Conservation (phyloP, 192 early-diverging fungal genomes). For the Rhizophagus sp. region DNA sequence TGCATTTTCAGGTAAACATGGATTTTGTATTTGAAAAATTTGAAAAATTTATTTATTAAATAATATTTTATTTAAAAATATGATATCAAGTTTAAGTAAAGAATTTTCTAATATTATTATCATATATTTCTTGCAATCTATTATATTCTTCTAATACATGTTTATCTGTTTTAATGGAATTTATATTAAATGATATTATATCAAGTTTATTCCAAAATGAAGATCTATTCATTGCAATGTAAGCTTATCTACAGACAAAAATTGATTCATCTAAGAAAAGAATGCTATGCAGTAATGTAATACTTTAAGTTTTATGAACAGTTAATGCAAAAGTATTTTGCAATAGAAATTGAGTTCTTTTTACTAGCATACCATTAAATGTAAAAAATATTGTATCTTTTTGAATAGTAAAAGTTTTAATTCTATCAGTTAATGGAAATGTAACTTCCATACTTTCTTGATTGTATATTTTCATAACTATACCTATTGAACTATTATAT, state of each 20-base stretch:
- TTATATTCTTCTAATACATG: neutral
- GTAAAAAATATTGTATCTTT: neutral
- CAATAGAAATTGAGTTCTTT: neutral
- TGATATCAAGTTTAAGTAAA: no score
- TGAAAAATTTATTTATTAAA: no score
- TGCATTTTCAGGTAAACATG: no score
- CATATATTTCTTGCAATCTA: neutral
- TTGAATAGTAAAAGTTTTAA: neutral
- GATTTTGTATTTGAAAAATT: no score
- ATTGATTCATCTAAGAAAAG: neutral
- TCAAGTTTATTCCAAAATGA: neutral
- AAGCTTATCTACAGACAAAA: neutral
- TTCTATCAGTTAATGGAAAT: neutral
- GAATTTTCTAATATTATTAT: no score
- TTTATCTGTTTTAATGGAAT: neutral
- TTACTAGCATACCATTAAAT: neutral
- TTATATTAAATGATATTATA: neutral
- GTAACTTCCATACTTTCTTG: neutral
- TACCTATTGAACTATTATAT: conserved; percentile 1
- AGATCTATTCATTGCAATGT: neutral
- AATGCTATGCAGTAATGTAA: neutral
- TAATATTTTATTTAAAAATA: no score
- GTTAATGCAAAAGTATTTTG: conserved; percentile 27
- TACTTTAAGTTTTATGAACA: conserved; percentile 25
- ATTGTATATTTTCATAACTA: neutral